These are phyloP conservation scores for Peronosclerospora sorghi DNA, from an alignment of 352 stramenopile genomes.

Conservation along the genomic window DNA sequence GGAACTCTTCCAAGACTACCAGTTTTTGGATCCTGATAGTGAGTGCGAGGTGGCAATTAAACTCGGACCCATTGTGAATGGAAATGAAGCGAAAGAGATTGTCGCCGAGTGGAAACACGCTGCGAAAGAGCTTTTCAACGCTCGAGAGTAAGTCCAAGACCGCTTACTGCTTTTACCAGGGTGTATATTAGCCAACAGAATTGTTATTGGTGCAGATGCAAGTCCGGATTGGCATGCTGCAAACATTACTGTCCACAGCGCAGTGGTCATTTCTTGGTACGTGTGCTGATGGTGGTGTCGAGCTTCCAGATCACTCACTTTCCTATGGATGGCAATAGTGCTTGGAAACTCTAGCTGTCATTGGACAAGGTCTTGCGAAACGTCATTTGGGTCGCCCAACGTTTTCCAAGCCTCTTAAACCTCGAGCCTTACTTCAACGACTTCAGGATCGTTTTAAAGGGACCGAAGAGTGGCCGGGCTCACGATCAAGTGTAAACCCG, in stretches of 20 bases:
- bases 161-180: not conserved
- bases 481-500: conserved; percentile 18
- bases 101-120: conserved; percentile 50
- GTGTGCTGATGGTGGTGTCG: too few species aligned
- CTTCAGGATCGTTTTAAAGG: conserved; percentile 54
- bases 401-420: conserved; percentile 52
- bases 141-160: conserved; percentile 24
- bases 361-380: conserved; percentile 57
- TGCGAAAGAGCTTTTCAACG: conserved; percentile 40
- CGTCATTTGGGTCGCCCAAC: conserved; percentile 41
- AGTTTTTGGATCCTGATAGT: conserved; percentile 69
- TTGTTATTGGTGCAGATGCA: conserved; percentile 26
- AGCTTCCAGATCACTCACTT: too few species aligned
- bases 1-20: conserved; percentile 80
- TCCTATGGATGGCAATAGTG: conserved; percentile 39
- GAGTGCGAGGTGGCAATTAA: conserved; percentile 70
- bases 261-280: conserved; percentile 51
- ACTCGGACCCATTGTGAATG: conserved; percentile 39
- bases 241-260: conserved; percentile 60
- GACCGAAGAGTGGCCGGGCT: conserved; percentile 50
- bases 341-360: conserved; percentile 40
- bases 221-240: conserved; percentile 33
- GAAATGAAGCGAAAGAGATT: conserved; percentile 34
- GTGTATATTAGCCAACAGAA: not conserved
- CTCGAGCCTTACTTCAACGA: conserved; percentile 55